A percentile compares a stretch with the other conserved stretches of the same genome.
Evolutionary conservation across 495 filamentous ascomycete genomes (phyloP).

Genomic region (Staphylotrichum tortipilum): DNA sequence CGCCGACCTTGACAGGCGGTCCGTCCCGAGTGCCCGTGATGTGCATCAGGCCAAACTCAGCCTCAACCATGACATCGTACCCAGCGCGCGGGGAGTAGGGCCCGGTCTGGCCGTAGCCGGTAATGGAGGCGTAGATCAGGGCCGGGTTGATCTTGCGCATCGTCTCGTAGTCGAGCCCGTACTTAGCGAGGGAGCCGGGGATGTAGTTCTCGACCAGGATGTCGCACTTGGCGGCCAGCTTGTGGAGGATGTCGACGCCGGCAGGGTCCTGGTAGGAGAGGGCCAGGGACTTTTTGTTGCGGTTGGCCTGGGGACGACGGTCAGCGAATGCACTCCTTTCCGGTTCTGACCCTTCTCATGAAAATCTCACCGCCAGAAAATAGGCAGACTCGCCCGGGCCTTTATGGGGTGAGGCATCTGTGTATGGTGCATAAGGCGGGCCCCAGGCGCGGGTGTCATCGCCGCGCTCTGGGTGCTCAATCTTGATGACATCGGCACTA

Average conservation of each 20-base stretch:
- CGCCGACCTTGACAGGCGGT: conserved; percentile 92
- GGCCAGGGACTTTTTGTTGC: conserved; percentile 92
- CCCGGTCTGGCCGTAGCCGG: conserved; percentile 77
- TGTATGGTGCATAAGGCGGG: conserved; percentile 80
- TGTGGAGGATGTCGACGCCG: conserved; percentile 78
- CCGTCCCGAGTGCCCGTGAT: conserved; percentile 85
- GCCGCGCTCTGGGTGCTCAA: conserved; percentile 84
- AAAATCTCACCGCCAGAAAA: conserved; percentile 64
- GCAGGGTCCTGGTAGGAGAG: conserved; percentile 79
- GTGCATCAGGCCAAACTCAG: conserved; percentile 96
- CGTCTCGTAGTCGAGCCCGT: conserved; percentile 76
- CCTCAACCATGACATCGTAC: conserved; percentile 99
- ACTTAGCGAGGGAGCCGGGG: conserved; percentile 83
- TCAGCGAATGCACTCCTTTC: not conserved
- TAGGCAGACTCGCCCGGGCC: conserved; percentile 92
- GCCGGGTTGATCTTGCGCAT: conserved; percentile 70
- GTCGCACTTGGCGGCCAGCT: conserved; percentile 75
- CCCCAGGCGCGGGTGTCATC: conserved; percentile 97
- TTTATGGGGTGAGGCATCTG: conserved; percentile 45
- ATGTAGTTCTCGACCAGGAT: conserved; percentile 96
- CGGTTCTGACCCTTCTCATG: not conserved
- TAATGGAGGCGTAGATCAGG: conserved; percentile 59
- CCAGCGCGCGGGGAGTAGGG: conserved; percentile 84
- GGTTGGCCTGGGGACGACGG: conserved; percentile 60
- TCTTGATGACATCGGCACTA: conserved; percentile 93